phyloP scores from a whole-genome alignment of 805 yeast species.

The Zygotorulaspora danielsina region DNA sequence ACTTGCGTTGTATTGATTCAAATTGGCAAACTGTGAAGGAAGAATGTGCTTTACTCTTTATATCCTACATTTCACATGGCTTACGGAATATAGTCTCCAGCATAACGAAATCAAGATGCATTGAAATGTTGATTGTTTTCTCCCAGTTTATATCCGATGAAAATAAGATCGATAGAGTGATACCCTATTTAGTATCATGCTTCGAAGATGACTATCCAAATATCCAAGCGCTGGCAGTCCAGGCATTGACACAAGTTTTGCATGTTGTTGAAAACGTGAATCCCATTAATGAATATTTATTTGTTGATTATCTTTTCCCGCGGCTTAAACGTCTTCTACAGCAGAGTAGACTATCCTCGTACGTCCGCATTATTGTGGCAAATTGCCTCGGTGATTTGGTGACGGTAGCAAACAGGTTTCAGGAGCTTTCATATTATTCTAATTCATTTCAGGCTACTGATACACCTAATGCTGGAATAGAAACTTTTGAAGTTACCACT shows the following conservation, averaged over 20 bases:
- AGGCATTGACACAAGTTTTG: slow-evolving; percentile 63
- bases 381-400: slow-evolving; percentile 71
- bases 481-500: slow-evolving; percentile 21
- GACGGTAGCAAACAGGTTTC: slow-evolving; percentile 54
- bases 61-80: slow-evolving; percentile 28
- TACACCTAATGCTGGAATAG: slow-evolving; percentile 14
- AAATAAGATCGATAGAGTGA: slow-evolving; percentile 74
- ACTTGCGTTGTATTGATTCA: slow-evolving; percentile 7
- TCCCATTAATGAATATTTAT: slow-evolving; percentile 70
- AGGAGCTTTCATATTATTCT: slow-evolving; percentile 48
- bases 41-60: slow-evolving; percentile 28
- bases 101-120: slow-evolving; percentile 43
- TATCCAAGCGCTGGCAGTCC: slow-evolving; percentile 64
- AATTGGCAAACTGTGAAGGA: slow-evolving; percentile 16
- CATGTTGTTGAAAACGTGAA: slow-evolving; percentile 58
- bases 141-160: slow-evolving; percentile 78
- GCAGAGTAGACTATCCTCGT: slow-evolving; percentile 37
- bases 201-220: slow-evolving; percentile 58
- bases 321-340: slow-evolving; percentile 47
- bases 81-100: slow-evolving; percentile 23
- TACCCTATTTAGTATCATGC: slow-evolving; percentile 74
- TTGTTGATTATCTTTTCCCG: slow-evolving; percentile 80
- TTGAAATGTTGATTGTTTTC: slow-evolving; percentile 71
- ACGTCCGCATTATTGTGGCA: slow-evolving; percentile 66
- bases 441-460: slow-evolving; percentile 24